phyloP scores from a whole-genome alignment of 2,329 filamentous ascomycete genomes.

The Xylariaceae sp. region DNA sequence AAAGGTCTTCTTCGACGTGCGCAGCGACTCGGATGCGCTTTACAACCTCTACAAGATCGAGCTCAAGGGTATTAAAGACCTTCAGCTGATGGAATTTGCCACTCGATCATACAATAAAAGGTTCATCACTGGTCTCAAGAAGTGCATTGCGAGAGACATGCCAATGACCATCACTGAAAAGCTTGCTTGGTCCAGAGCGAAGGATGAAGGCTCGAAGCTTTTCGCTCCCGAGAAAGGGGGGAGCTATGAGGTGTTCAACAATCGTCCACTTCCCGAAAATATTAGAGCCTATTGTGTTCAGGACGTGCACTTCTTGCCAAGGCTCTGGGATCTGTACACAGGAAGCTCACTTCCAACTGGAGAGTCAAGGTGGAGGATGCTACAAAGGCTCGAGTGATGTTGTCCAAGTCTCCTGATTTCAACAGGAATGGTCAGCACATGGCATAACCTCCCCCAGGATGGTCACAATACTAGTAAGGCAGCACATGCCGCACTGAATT shows the following conservation, averaged over 20 bases:
- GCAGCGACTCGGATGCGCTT: slow-evolving; percentile 55
- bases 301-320: slow-evolving; percentile 41
- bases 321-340: slow-evolving; percentile 29
- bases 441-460: slow-evolving; percentile 25
- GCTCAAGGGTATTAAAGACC: slow-evolving; percentile 44
- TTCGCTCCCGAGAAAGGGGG: slow-evolving; percentile 42
- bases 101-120: slow-evolving; percentile 13
- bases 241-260: slow-evolving; percentile 43
- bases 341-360: slow-evolving; percentile 20
- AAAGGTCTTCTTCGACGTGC: slow-evolving; percentile 57
- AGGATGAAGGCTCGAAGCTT: slow-evolving; percentile 34
- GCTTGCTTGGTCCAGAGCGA: slow-evolving; percentile 30
- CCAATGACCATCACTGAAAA: background rate
- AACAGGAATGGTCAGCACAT: slow-evolving; percentile 27
- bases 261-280: slow-evolving; percentile 38
- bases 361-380: slow-evolving; percentile 23
- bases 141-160: slow-evolving; percentile 31
- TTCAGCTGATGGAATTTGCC: slow-evolving; percentile 55
- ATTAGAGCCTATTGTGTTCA: slow-evolving; percentile 43
- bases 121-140: slow-evolving; percentile 24
- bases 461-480: too few relatives aligned
- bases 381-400: slow-evolving; percentile 25
- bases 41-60: slow-evolving; percentile 41
- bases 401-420: slow-evolving; percentile 29
- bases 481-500: too few relatives aligned